Percentiles rank a stretch among this genome's conserved stretches.
These are phyloP conservation scores for Aspergillus clavatus DNA, from an alignment of 2,329 filamentous ascomycete species.

Conservation along the genomic window DNA sequence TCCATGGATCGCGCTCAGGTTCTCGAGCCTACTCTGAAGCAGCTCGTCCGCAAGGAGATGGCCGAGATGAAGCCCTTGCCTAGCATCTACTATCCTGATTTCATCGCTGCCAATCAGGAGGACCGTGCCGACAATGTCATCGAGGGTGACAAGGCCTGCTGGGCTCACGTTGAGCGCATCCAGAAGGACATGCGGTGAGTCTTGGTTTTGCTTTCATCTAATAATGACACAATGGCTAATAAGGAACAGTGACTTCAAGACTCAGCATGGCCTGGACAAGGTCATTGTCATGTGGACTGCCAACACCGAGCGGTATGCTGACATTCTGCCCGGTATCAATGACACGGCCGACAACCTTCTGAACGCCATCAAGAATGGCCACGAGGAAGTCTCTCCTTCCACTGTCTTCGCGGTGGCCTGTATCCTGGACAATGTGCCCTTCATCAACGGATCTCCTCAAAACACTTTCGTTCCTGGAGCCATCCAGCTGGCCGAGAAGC, in stretches of 20 bases:
- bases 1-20: slow-evolving; percentile 96
- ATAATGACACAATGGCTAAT: slow-evolving; percentile 12
- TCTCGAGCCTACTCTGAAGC: slow-evolving; percentile 91
- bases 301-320: slow-evolving; percentile 96
- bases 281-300: slow-evolving; percentile 98
- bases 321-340: slow-evolving; percentile 82
- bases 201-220: no score
- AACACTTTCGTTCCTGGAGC: slow-evolving; percentile 97
- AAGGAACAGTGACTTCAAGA: slow-evolving; percentile 72
- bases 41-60: slow-evolving; percentile 89
- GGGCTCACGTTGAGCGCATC: slow-evolving; percentile 85
- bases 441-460: slow-evolving; percentile 99
- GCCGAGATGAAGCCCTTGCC: slow-evolving; percentile 79
- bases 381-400: slow-evolving; percentile 89
- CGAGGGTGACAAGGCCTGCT: slow-evolving; percentile 75
- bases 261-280: slow-evolving; percentile 78
- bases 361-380: slow-evolving; percentile 77
- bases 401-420: slow-evolving; percentile 93
- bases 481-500: slow-evolving; percentile 79
- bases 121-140: slow-evolving; percentile 90
- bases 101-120: slow-evolving; percentile 98
- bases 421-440: slow-evolving; percentile 83
- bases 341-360: slow-evolving; percentile 94
- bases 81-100: slow-evolving; percentile 97
- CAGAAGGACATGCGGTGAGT: slow-evolving; percentile 80